Base-by-base conservation (phyloP, 257 asterid species). In the Gentiana dahurica region DNA sequence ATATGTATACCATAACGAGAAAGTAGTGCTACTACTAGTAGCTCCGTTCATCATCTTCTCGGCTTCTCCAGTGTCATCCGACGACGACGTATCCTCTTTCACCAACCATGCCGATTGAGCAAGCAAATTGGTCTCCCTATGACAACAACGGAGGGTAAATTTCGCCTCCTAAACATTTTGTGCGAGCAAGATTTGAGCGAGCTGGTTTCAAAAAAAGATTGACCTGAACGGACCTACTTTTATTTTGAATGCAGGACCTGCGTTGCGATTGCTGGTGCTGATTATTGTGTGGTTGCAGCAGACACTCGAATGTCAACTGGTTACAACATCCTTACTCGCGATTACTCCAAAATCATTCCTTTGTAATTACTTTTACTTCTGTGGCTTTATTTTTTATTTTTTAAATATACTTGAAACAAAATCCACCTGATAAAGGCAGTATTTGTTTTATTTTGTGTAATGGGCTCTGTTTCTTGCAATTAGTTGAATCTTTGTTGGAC, bases 131-230 rank as follows among this genome's bases (percentile, higher is more conserved):
- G 91, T 84, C 96, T 66, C 97, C 97, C 8, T 86, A 90, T 57
- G 97, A 90, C 83, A 86, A 90, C 81, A 90, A 90, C 78, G 97
- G 96, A 68, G 97, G 97, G 97, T 89, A 69, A 54, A 55, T 10
- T 49, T 4, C 33, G 46, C 46, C 6, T 41, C 46, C 9, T 5
- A 41, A 41, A 5, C 9, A 5, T 7, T 39, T 7, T 7, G 44
- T 39, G 7, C 46, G 6, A 41, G 46, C 2, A 2, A 10, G 13
- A 54, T 54, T 6, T 33, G 43, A 13, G 35, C 12, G 39, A 0
- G 2, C 41, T 15, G 24, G 24, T 15, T 15, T 15, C 24, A 15
- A 15, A 15, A 15, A 15, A 15, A 15, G 24, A 15, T 15, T 15
- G 24, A 15, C 24, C 24, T 15, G 24, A 15, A 15, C 24, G 24